These are phyloP conservation scores for Begonia fuchsioides DNA, from an alignment of 306 rosid species.

Conservation along the genomic window DNA sequence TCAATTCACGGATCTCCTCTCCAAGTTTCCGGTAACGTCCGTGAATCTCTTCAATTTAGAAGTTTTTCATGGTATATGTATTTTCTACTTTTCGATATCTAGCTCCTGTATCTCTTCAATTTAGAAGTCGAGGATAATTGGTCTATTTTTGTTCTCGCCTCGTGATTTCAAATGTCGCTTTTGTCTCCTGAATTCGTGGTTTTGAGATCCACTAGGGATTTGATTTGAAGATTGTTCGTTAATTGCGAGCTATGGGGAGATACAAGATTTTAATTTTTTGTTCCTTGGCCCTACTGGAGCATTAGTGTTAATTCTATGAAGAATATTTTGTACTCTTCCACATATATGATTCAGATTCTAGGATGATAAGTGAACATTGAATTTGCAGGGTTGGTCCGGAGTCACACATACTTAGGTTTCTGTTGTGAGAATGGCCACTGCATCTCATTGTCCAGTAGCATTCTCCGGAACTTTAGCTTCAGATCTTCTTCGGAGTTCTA, in stretches of 20 bases:
- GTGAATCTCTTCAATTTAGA: constrained; percentile 1
- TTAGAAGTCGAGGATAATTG: too few relatives aligned
- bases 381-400: constrained; percentile 27
- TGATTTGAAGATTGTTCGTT: constrained; percentile 1
- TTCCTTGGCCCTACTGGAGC: neutral
- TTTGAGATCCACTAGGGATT: constrained; percentile 10
- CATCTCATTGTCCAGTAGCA: constrained; percentile 39
- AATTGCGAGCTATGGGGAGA: constrained; percentile 1
- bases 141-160: too few relatives aligned
- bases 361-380: constrained; percentile 10
- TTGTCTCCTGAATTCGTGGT: neutral
- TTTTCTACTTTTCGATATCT: neutral
- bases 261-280: neutral
- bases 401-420: constrained; percentile 7
- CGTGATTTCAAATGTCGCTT: too few relatives aligned
- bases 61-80: neutral
- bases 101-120: too few relatives aligned
- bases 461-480: constrained; percentile 52
- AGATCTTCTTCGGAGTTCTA: constrained; percentile 66
- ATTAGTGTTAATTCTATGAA: neutral
- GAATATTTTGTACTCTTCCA: neutral
- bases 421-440: constrained; percentile 42
- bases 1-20: constrained; percentile 11
- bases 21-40: constrained; percentile 25
- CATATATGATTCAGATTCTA: constrained; percentile 2